A percentile compares a stretch with the other conserved stretches of the same genome.
Evolutionary conservation across 192 early-diverging fungal species (phyloP).

Genomic region (Allomyces macrogynus): DNA sequence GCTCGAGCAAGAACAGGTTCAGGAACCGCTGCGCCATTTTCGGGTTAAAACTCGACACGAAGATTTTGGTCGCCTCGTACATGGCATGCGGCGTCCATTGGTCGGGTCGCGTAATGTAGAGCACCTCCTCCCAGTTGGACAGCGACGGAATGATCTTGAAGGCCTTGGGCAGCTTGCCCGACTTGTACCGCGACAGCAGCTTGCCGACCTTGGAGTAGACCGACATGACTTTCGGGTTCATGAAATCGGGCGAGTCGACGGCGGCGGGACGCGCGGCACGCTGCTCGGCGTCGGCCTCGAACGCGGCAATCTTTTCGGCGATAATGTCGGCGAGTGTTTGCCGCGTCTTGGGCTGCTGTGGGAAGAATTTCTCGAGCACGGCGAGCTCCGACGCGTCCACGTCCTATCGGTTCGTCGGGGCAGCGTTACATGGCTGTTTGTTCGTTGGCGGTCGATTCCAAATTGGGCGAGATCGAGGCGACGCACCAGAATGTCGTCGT

Average conservation of each 20-base stretch:
- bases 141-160: slow-evolving; percentile 97
- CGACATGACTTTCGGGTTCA: slow-evolving; percentile 80
- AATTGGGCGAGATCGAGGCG: neutral
- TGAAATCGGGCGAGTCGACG: slow-evolving; percentile 2
- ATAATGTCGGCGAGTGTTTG: slow-evolving; percentile 89
- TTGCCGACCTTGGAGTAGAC: slow-evolving; percentile 88
- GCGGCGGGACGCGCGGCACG: neutral
- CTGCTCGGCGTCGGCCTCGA: slow-evolving; percentile 20
- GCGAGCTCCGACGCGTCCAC: slow-evolving; percentile 59
- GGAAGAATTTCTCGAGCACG: slow-evolving; percentile 81
- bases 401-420: slow-evolving; percentile 18
- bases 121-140: slow-evolving; percentile 89
- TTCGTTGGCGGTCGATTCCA: too few species aligned
- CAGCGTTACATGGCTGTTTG: too few species aligned
- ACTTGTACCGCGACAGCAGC: slow-evolving; percentile 76
- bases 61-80: slow-evolving; percentile 88
- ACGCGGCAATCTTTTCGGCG: slow-evolving; percentile 80
- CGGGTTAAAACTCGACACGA: slow-evolving; percentile 90
- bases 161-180: slow-evolving; percentile 85
- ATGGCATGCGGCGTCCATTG: slow-evolving; percentile 93
- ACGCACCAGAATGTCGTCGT: slow-evolving; percentile 31
- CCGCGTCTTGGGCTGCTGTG: slow-evolving; percentile 55
- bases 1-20: slow-evolving; percentile 67
- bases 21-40: slow-evolving; percentile 83
- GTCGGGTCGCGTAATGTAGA: slow-evolving; percentile 75